Evolutionary conservation across 371 early-diverging fungal genomes (phyloP).

Genomic region (Phascolomyces articulosus): DNA sequence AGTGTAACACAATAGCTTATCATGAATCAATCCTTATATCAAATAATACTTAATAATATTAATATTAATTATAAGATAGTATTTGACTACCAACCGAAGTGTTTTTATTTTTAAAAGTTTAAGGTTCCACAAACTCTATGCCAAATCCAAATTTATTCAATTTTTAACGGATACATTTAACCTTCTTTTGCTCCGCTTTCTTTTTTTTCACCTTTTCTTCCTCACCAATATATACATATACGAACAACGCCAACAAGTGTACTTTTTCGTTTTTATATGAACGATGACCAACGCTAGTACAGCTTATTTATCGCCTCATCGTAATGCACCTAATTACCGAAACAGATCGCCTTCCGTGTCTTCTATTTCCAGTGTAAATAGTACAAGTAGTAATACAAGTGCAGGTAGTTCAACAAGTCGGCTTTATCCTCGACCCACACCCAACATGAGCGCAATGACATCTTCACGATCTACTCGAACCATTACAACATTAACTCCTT

Average conservation of each 20-base stretch:
- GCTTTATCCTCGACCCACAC: constrained; percentile 13
- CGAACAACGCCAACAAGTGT: too few relatives aligned
- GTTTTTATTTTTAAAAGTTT: too few relatives aligned
- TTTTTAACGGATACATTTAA: background rate
- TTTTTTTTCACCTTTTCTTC: constrained; percentile 6
- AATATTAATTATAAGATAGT: too few relatives aligned
- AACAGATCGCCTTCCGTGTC: constrained; percentile 15
- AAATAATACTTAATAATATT: too few relatives aligned
- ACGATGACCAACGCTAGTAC: constrained; percentile 3
- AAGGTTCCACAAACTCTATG: background rate
- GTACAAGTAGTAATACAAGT: constrained; percentile 2
- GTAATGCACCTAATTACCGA: background rate
- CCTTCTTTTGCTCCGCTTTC: background rate
- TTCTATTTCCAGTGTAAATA: constrained; percentile 2
- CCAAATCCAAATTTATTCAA: background rate
- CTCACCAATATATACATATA: background rate
- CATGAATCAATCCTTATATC: too few relatives aligned
- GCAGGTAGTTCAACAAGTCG: constrained; percentile 3
- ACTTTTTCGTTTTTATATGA: background rate
- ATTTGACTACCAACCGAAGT: too few relatives aligned
- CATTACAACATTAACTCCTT: constrained; percentile 19
- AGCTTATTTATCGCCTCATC: constrained; percentile 8
- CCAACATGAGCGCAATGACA: background rate
- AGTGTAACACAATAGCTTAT: too few relatives aligned
- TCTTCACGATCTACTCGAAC: constrained; percentile 11